Conservation (phyloP, 1,284 basidiomycete species). For the Exobasidium cylindrosporum region DNA sequence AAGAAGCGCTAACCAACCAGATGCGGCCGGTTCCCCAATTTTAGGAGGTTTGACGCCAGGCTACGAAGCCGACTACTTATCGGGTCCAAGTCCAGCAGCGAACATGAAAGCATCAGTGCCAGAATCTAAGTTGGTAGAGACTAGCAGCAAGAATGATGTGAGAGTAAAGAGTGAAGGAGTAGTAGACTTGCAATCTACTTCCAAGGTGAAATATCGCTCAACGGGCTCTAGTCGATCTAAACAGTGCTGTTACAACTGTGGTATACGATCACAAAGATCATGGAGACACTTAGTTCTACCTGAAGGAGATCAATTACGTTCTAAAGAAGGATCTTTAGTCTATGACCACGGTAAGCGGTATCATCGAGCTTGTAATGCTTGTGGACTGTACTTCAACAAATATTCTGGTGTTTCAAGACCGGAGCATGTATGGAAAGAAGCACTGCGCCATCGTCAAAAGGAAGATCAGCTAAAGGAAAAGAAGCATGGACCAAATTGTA, state of each 20-base stretch:
- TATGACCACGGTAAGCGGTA: slow-evolving; percentile 15
- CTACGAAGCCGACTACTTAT: slow-evolving; percentile 16
- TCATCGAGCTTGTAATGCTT: slow-evolving; percentile 50
- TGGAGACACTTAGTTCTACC: slow-evolving; percentile 43
- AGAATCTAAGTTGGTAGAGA: too few relatives aligned
- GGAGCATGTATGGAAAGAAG: slow-evolving; percentile 31
- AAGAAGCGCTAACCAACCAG: not conserved
- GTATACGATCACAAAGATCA: slow-evolving; percentile 20
- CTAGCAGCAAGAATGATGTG: not conserved
- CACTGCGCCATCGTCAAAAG: not conserved
- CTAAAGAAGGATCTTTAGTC: not conserved
- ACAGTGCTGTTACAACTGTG: slow-evolving; percentile 49
- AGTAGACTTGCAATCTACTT: not conserved
- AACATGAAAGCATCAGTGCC: not conserved
- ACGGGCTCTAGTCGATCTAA: not conserved
- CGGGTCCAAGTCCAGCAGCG: slow-evolving; percentile 7
- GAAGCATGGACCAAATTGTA: not conserved
- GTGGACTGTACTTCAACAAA: slow-evolving; percentile 41
- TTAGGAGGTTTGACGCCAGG: slow-evolving; percentile 10
- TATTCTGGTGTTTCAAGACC: slow-evolving; percentile 9
- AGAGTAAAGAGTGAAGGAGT: not conserved
- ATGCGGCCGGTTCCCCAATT: slow-evolving; percentile 2
- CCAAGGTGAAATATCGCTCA: not conserved
- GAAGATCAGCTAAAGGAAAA: not conserved
- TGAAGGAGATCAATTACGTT: slow-evolving; percentile 10